phyloP scores from a whole-genome alignment of 1,284 basidiomycete genomes.

The Polyporus tsugae region DNA sequence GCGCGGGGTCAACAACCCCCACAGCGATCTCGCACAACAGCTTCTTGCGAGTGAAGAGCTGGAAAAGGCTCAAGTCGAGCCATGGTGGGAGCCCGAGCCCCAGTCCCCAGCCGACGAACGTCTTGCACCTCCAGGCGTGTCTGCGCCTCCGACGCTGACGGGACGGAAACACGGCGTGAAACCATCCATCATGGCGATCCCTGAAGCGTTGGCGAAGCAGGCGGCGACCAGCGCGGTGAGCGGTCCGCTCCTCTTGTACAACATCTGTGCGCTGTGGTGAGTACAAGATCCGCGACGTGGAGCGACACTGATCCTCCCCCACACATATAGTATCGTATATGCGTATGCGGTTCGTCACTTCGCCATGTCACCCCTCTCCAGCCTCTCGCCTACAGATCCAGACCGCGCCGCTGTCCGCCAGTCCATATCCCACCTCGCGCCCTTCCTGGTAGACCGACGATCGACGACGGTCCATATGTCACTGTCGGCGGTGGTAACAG shows the following conservation, averaged over 20 bases:
- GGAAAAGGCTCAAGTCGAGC: constrained; percentile 36
- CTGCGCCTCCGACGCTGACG: neutral
- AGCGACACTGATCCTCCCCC: constrained; percentile 5
- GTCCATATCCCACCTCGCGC: constrained; percentile 58
- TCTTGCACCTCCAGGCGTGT: neutral
- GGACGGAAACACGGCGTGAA: constrained; percentile 44
- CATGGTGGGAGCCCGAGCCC: constrained; percentile 38
- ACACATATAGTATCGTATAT: constrained; percentile 64
- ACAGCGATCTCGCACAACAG: constrained; percentile 61
- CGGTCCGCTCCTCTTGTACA: constrained; percentile 64
- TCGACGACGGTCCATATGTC: constrained; percentile 58
- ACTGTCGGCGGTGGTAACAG: constrained; percentile 59
- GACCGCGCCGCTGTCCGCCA: constrained; percentile 56
- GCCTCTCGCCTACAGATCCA: constrained; percentile 45
- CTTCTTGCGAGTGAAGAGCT: constrained; percentile 68
- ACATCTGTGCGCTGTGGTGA: constrained; percentile 71
- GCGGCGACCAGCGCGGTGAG: constrained; percentile 36
- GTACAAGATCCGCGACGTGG: constrained; percentile 37
- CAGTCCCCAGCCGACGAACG: neutral
- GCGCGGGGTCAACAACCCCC: constrained; percentile 63
- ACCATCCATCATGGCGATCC: constrained; percentile 60
- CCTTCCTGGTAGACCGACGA: constrained; percentile 67
- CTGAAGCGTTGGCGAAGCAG: constrained; percentile 53
- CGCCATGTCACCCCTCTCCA: constrained; percentile 61
- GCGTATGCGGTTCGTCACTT: constrained; percentile 68